These are phyloP conservation scores for Mimosa bimucronata DNA, from an alignment of 306 rosid species.

Conservation along the genomic window DNA sequence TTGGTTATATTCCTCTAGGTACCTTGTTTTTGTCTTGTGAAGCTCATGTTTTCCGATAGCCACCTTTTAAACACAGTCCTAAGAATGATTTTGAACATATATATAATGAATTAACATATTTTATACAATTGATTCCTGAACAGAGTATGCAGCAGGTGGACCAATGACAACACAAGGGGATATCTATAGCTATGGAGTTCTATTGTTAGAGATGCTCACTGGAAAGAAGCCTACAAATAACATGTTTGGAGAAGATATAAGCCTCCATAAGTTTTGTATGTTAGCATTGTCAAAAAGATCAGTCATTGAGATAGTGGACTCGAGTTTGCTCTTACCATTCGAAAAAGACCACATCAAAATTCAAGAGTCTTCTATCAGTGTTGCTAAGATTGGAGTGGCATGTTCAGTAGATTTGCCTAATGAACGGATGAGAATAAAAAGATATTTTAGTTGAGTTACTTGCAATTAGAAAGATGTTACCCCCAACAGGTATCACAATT, in stretches of 20 bases:
- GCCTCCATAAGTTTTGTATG: constrained; percentile 25
- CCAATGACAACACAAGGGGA: constrained; percentile 36
- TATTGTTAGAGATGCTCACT: constrained; percentile 38
- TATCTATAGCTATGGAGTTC: constrained; percentile 42
- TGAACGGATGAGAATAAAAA: constrained; percentile 27
- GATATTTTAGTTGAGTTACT: constrained; percentile 32
- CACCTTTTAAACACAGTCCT: too few species aligned
- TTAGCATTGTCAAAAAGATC: constrained; percentile 18
- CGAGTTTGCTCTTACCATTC: constrained; percentile 6
- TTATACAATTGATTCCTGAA: background rate
- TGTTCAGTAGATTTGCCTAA: constrained; percentile 37
- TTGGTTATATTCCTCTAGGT: constrained; percentile 3
- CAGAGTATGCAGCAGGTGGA: constrained; percentile 39
- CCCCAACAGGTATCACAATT: background rate
- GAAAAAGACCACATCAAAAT: background rate
- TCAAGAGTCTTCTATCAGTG: constrained; percentile 18
- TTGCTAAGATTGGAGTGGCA: constrained; percentile 40
- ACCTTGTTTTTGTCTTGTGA: background rate
- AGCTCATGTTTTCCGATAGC: background rate
- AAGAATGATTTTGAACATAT: too few species aligned
- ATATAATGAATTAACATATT: background rate
- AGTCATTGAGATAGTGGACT: constrained; percentile 30
- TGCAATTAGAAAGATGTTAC: constrained; percentile 8
- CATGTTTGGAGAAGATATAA: constrained; percentile 32
- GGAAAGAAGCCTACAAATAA: constrained; percentile 38